phyloP scores from a whole-genome alignment of 1,139 yeast species.

The Zygosaccharomyces sapae region DNA sequence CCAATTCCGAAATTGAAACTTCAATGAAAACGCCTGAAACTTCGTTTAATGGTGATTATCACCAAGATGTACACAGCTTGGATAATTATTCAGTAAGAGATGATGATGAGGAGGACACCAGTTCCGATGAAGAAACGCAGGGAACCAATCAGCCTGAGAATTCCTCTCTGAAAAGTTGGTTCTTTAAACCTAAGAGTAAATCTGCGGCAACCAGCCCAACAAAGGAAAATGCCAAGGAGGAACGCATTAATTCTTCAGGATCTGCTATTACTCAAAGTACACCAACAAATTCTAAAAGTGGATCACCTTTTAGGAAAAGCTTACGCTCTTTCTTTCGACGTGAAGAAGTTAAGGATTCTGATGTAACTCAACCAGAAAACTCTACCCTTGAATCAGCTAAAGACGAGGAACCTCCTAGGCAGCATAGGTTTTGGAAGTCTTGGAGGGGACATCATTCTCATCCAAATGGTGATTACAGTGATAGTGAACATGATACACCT shows the following conservation, averaged over 20 bases:
- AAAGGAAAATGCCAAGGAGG: constrained; percentile 3
- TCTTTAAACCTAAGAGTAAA: constrained; percentile 10
- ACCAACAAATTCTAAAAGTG: constrained; percentile 14
- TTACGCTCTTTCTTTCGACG: constrained; percentile 18
- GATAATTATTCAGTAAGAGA: constrained; percentile 16
- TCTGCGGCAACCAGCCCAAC: constrained; percentile 6
- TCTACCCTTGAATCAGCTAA: neutral
- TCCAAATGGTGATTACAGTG: neutral
- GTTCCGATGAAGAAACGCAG: constrained; percentile 16
- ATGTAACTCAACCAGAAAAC: neutral
- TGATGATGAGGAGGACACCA: constrained; percentile 18
- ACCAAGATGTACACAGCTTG: constrained; percentile 5
- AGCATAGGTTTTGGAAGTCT: constrained; percentile 19
- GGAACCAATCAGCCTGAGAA: constrained; percentile 9
- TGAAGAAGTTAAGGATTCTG: constrained; percentile 9
- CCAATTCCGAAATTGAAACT: neutral
- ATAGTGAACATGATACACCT: constrained; percentile 3
- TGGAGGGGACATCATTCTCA: constrained; percentile 18
- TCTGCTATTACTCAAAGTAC: constrained; percentile 14
- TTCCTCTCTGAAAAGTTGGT: constrained; percentile 15
- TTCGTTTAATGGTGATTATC: neutral
- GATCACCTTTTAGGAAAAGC: constrained; percentile 18
- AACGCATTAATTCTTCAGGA: constrained; percentile 2
- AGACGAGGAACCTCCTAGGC: constrained; percentile 1
- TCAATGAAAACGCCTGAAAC: constrained; percentile 3